These are phyloP conservation scores for Capsella bursapastoris DNA, from an alignment of 345 rosid species.

Conservation along the genomic window DNA sequence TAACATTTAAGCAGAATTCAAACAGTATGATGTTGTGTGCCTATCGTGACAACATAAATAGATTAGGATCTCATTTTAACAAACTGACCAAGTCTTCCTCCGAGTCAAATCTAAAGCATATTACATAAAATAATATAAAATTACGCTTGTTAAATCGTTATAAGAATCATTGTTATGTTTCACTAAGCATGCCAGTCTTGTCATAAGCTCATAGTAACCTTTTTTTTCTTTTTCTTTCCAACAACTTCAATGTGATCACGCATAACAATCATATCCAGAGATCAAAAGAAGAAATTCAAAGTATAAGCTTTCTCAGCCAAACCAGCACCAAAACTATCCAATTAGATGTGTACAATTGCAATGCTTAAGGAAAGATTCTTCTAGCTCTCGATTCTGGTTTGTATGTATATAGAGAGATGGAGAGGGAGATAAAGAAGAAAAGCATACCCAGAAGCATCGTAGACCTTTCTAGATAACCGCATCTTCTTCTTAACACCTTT, in stretches of 20 bases:
- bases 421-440: background rate
- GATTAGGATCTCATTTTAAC: too few relatives aligned
- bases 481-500: constrained; percentile 81
- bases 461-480: constrained; percentile 63
- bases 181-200: background rate
- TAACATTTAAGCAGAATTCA: too few relatives aligned
- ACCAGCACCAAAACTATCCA: constrained; percentile 3
- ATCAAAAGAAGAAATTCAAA: background rate
- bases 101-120: too few relatives aligned
- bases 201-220: background rate
- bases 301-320: background rate
- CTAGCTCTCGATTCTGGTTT: background rate
- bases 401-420: too few relatives aligned
- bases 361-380: background rate
- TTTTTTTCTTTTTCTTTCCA: background rate
- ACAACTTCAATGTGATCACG: constrained; percentile 1
- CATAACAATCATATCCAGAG: background rate
- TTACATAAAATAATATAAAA: too few relatives aligned
- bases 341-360: background rate
- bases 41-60: too few relatives aligned
- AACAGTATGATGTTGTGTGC: too few relatives aligned
- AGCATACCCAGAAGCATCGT: constrained; percentile 67
- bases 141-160: too few relatives aligned
- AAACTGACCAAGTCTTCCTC: too few relatives aligned
- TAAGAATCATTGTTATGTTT: too few relatives aligned